These are phyloP conservation scores for Fusarium sororula DNA, from an alignment of 2,329 filamentous ascomycete genomes.

Conservation along the genomic window DNA sequence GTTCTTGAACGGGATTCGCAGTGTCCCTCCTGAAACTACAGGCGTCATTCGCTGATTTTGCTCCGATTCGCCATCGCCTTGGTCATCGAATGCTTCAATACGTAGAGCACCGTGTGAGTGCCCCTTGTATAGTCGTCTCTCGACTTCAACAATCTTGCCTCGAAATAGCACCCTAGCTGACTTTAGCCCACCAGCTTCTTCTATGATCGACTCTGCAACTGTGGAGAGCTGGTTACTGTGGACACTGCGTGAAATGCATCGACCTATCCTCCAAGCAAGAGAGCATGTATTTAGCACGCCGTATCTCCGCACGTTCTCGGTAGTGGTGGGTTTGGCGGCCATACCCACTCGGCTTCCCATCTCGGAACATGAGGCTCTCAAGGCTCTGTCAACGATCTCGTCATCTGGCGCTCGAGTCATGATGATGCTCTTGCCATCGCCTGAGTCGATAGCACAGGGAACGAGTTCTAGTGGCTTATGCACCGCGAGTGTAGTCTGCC, in stretches of 20 bases:
- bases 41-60: background rate
- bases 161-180: background rate
- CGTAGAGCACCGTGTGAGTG: background rate
- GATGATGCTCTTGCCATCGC: constrained; percentile 2
- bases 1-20: background rate
- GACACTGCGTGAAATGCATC: background rate
- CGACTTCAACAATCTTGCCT: background rate
- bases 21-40: background rate
- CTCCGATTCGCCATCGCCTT: background rate
- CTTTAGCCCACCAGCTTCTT: background rate
- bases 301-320: background rate
- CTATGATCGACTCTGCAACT: background rate
- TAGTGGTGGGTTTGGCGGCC: background rate
- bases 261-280: background rate
- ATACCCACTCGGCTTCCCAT: background rate
- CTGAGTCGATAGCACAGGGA: background rate
- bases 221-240: background rate
- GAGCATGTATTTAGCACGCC: background rate
- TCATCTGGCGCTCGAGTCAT: background rate
- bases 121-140: background rate
- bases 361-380: background rate
- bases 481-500: constrained; percentile 16
- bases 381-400: background rate
- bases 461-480: background rate
- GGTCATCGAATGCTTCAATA: background rate